phyloP scores from a whole-genome alignment of 306 rosid species.

The Pyrus bretschneideri region DNA sequence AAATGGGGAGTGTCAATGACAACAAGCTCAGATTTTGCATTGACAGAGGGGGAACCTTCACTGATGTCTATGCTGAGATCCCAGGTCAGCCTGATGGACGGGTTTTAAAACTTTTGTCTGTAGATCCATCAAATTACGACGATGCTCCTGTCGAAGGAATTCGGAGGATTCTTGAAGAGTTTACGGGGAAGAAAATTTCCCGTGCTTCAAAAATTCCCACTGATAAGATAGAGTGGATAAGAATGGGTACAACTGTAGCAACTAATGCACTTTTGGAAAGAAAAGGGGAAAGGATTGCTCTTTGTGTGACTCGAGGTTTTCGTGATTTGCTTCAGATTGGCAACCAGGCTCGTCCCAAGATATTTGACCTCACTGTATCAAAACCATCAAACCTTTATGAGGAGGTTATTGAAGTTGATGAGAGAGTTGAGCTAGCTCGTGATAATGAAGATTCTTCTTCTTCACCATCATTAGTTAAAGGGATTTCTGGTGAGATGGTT shows the following conservation, averaged over 20 bases:
- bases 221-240: conserved; percentile 87
- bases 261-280: conserved; percentile 91
- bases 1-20: conserved; percentile 36
- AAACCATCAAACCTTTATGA: conserved; percentile 85
- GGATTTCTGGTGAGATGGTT: conserved; percentile 84
- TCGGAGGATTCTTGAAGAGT: conserved; percentile 74
- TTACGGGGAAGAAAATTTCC: conserved; percentile 40
- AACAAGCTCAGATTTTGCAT: conserved; percentile 76
- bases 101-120: conserved; percentile 79
- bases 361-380: conserved; percentile 76
- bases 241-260: conserved; percentile 98
- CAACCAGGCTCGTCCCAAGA: conserved; percentile 93
- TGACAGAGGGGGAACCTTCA: conserved; percentile 93
- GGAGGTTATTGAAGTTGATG: conserved; percentile 82
- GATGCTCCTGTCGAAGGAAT: conserved; percentile 95
- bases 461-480: conserved; percentile 34
- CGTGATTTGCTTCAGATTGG: conserved; percentile 83
- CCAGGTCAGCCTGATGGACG: conserved; percentile 65
- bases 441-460: conserved; percentile 29
- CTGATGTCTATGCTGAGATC: conserved; percentile 85
- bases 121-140: conserved; percentile 82
- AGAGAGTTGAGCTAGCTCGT: conserved; percentile 66
- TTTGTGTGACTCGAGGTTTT: conserved; percentile 83
- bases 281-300: conserved; percentile 85
- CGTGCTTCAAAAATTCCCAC: conserved; percentile 66